Percentiles rank a stretch among this genome's conserved stretches.
Conservation (phyloP, 1,139 yeast species). For the Geotrichum siamense region DNA sequence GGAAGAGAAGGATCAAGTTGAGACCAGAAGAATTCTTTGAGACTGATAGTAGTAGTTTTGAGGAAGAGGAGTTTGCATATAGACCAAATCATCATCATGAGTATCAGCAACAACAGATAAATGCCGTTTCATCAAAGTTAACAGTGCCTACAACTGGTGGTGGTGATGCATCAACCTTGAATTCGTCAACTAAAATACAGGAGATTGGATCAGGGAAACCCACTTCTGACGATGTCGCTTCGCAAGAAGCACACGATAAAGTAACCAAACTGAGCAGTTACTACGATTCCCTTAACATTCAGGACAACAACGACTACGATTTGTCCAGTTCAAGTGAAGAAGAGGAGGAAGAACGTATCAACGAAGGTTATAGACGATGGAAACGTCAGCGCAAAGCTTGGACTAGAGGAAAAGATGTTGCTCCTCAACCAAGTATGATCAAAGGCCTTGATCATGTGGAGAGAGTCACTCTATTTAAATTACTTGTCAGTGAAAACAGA, state of each 20-base stretch:
- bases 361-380: slow-evolving; percentile 30
- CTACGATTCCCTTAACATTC: too few species aligned
- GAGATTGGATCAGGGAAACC: too few species aligned
- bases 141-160: too few species aligned
- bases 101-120: too few species aligned
- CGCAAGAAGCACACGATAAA: too few species aligned
- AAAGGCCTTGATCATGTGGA: slow-evolving; percentile 10
- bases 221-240: too few species aligned
- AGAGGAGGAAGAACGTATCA: slow-evolving; percentile 27
- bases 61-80: slow-evolving; percentile 7
- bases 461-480: slow-evolving; percentile 5
- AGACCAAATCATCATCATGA: too few species aligned
- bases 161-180: too few species aligned
- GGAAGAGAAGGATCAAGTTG: background rate
- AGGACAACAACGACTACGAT: too few species aligned
- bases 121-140: too few species aligned
- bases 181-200: too few species aligned
- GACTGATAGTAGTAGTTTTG: slow-evolving; percentile 6
- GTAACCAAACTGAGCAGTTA: too few species aligned
- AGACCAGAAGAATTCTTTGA: slow-evolving; percentile 11
- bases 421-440: slow-evolving; percentile 3
- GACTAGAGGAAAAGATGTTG: slow-evolving; percentile 19
- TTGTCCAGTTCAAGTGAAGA: slow-evolving; percentile 17
- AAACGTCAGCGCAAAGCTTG: slow-evolving; percentile 26
- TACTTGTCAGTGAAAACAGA: slow-evolving; percentile 6